Conservation (phyloP, 306 rosid genomes). For the Erythrophleum fordii region DNA sequence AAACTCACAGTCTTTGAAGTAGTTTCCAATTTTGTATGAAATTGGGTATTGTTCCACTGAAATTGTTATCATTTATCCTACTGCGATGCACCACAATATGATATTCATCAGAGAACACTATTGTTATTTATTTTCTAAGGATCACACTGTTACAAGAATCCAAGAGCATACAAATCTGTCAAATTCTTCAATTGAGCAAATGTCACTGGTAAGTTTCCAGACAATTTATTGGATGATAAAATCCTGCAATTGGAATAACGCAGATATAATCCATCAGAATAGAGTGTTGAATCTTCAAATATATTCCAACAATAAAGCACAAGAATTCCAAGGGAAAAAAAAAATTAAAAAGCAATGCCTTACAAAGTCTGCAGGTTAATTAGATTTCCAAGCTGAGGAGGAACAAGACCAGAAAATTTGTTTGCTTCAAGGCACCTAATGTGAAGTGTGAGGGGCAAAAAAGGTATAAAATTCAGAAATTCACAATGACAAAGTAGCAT, state of each 20-base stretch:
- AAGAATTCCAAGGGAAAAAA: constrained; percentile 27
- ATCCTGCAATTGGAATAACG: constrained; percentile 51
- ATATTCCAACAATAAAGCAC: neutral
- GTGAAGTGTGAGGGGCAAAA: constrained; percentile 1
- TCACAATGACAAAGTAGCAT: constrained; percentile 19
- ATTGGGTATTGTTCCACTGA: constrained; percentile 70
- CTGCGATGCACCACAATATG: constrained; percentile 57
- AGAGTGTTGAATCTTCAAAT: constrained; percentile 26
- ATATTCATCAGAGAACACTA: constrained; percentile 19
- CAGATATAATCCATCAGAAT: constrained; percentile 28
- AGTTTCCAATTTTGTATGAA: constrained; percentile 75
- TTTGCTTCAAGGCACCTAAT: constrained; percentile 82
- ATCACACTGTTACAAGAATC: neutral
- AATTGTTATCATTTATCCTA: constrained; percentile 77
- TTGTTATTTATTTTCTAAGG: neutral
- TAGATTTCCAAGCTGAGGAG: constrained; percentile 72
- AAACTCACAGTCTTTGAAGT: constrained; percentile 74
- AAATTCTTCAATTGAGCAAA: constrained; percentile 59
- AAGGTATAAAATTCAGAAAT: neutral
- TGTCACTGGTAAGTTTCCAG: constrained; percentile 67
- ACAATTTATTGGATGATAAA: constrained; percentile 75
- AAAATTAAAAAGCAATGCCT: constrained; percentile 38
- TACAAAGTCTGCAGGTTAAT: constrained; percentile 65
- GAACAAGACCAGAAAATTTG: constrained; percentile 72
- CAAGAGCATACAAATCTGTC: constrained; percentile 64